Evolutionary conservation across 768 basidiomycete genomes (phyloP).

Genomic region (Boletus reticulatus): DNA sequence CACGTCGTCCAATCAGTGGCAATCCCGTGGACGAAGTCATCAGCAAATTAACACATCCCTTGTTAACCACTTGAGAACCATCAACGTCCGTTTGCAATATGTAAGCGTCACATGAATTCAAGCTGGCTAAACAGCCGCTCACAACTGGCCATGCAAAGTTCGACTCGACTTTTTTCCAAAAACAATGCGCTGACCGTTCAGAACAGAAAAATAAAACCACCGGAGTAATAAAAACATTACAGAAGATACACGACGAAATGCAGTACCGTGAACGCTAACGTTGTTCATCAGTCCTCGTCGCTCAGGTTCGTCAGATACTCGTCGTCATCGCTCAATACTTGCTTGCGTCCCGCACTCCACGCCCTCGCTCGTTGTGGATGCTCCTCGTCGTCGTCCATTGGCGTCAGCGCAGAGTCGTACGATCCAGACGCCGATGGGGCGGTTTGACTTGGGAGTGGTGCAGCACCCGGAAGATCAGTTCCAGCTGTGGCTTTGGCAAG

Average conservation of each 20-base stretch:
- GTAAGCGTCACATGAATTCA: too few species aligned
- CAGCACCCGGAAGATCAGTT: slow-evolving; percentile 73
- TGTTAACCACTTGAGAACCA: too few species aligned
- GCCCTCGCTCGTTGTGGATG: slow-evolving; percentile 56
- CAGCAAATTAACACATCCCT: too few species aligned
- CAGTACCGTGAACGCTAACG: not conserved
- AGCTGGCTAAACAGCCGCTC: too few species aligned
- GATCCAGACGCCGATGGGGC: slow-evolving; percentile 41
- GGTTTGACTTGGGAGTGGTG: slow-evolving; percentile 32
- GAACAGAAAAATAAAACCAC: slow-evolving; percentile 6
- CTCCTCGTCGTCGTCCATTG: slow-evolving; percentile 83
- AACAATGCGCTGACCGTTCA: not conserved
- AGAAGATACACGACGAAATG: slow-evolving; percentile 13
- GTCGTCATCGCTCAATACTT: slow-evolving; percentile 67
- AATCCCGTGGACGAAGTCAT: too few species aligned
- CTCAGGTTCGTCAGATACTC: slow-evolving; percentile 66
- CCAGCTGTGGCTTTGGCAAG: slow-evolving; percentile 64
- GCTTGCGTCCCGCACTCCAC: slow-evolving; percentile 63
- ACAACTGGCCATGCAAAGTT: too few species aligned
- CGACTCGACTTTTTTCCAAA: not conserved
- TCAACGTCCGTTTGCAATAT: too few species aligned
- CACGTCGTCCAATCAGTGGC: too few species aligned
- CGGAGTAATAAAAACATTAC: slow-evolving; percentile 8
- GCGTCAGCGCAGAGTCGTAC: slow-evolving; percentile 68
- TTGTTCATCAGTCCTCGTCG: slow-evolving; percentile 57